Conservation (phyloP, 768 basidiomycete species). For the Neoboletus magnificus region DNA sequence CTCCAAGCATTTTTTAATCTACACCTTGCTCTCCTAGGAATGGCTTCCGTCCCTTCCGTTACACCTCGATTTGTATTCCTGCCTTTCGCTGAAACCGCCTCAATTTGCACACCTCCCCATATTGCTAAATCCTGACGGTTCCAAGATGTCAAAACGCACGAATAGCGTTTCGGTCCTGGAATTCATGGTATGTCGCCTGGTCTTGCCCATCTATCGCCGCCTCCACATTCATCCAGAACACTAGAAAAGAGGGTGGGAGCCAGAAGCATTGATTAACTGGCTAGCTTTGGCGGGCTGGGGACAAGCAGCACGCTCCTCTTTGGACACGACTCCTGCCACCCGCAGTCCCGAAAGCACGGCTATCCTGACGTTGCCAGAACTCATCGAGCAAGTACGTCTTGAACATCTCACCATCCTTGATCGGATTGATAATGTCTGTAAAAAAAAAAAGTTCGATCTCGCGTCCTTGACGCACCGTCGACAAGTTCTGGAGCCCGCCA, state of each 20-base stretch:
- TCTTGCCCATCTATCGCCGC: not conserved
- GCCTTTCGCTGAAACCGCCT: conserved; percentile 67
- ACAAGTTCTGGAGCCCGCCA: conserved; percentile 72
- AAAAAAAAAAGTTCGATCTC: conserved; percentile 62
- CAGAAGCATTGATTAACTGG: conserved; percentile 87
- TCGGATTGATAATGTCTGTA: not conserved
- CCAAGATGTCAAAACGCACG: conserved; percentile 91
- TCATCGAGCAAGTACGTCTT: conserved; percentile 56
- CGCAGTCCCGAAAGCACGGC: conserved; percentile 63
- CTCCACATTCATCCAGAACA: not conserved
- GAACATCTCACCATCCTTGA: not conserved
- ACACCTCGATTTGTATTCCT: conserved; percentile 85
- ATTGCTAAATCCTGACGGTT: conserved; percentile 83
- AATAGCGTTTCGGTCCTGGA: conserved; percentile 86
- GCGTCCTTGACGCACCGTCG: conserved; percentile 75
- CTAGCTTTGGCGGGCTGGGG: conserved; percentile 95
- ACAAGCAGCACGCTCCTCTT: conserved; percentile 39
- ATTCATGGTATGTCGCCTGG: conserved; percentile 61
- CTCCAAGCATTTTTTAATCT: not conserved
- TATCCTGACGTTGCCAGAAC: conserved; percentile 57
- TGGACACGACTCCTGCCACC: conserved; percentile 20
- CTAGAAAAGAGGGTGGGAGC: conserved; percentile 87
- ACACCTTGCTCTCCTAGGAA: conserved; percentile 52
- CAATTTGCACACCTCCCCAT: conserved; percentile 90
- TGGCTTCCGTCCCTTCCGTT: conserved; percentile 93